phyloP scores from a whole-genome alignment of 2,329 filamentous ascomycete genomes.

The Coniosporium tulheliwenetii region DNA sequence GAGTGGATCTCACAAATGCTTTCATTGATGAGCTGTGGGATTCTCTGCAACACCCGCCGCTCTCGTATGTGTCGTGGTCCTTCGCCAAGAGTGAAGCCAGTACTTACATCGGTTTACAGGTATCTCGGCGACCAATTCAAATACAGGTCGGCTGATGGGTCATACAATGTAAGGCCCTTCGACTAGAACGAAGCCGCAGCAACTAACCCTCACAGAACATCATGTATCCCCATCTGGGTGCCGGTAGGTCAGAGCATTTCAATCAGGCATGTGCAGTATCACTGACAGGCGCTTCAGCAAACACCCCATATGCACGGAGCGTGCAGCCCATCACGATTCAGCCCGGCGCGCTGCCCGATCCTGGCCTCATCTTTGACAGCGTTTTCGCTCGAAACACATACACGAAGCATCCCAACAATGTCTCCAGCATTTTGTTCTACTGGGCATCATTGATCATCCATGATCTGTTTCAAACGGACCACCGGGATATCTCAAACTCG shows the following conservation, averaged over 20 bases:
- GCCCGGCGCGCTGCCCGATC: constrained; percentile 53
- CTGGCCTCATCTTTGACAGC: constrained; percentile 44
- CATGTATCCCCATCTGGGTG: constrained; percentile 47
- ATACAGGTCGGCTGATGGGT: constrained; percentile 57
- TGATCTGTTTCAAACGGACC: constrained; percentile 58
- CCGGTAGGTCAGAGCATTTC: constrained; percentile 8
- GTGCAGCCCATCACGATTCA: constrained; percentile 42
- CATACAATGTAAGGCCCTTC: constrained; percentile 33
- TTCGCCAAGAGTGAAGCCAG: neutral
- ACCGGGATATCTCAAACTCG: constrained; percentile 40
- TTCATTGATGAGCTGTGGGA: constrained; percentile 59
- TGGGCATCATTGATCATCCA: constrained; percentile 62
- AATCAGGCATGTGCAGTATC: too few relatives aligned
- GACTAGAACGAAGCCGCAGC: too few relatives aligned
- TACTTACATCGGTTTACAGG: constrained; percentile 10
- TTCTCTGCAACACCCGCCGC: constrained; percentile 55
- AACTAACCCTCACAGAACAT: constrained; percentile 29
- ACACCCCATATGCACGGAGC: constrained; percentile 50
- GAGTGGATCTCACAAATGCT: constrained; percentile 46
- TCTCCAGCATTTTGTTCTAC: constrained; percentile 57
- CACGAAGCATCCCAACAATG: constrained; percentile 48
- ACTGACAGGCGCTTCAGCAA: constrained; percentile 23
- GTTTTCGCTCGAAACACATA: constrained; percentile 42
- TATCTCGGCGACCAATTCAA: constrained; percentile 38
- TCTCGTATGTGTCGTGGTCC: constrained; percentile 36